A percentile compares a stretch with the other conserved stretches of the same genome.
Evolutionary conservation across 2,329 filamentous ascomycete genomes (phyloP).

Genomic region (Tetracladium maxilliforme): DNA sequence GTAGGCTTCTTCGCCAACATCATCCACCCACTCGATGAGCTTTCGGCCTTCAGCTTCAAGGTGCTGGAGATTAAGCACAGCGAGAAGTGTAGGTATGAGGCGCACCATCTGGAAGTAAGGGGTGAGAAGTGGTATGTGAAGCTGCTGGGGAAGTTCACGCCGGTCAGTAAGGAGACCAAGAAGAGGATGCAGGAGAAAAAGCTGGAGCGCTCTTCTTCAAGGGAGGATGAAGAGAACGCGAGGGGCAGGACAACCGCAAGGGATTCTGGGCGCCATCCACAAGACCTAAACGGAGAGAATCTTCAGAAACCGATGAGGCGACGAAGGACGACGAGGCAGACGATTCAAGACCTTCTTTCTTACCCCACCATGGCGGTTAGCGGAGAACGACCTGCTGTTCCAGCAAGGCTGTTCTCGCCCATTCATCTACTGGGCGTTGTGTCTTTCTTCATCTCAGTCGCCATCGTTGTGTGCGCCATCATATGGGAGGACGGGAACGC

Average conservation of each 20-base stretch:
- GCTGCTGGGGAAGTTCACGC: too few relatives aligned
- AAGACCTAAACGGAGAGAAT: not conserved
- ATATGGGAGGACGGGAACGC: slow-evolving; percentile 32
- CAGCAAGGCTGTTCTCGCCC: slow-evolving; percentile 31
- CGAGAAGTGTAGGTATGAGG: not conserved
- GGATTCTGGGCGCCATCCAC: not conserved
- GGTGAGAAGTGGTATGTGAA: too few relatives aligned
- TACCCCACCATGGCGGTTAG: too few relatives aligned
- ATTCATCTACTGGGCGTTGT: slow-evolving; percentile 35
- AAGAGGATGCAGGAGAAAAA: too few relatives aligned
- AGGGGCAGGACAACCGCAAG: too few relatives aligned
- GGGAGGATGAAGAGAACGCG: too few relatives aligned
- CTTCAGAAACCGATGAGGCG: not conserved
- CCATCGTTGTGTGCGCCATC: slow-evolving; percentile 27
- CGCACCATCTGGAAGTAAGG: too few relatives aligned
- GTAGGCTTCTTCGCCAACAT: slow-evolving; percentile 49
- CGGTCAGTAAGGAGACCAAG: too few relatives aligned
- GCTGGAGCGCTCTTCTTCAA: too few relatives aligned
- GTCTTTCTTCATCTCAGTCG: slow-evolving; percentile 31
- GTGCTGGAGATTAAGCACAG: slow-evolving; percentile 32
- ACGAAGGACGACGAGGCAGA: slow-evolving; percentile 1
- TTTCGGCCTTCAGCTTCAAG: slow-evolving; percentile 30
- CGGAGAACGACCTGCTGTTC: slow-evolving; percentile 33
- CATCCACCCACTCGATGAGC: slow-evolving; percentile 36
- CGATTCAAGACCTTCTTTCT: too few relatives aligned